Evolutionary conservation across 2,329 filamentous ascomycete genomes (phyloP), one percentile per base, ranked within the genome.

Genomic region (Penicillium fuscoglaucum): DNA sequence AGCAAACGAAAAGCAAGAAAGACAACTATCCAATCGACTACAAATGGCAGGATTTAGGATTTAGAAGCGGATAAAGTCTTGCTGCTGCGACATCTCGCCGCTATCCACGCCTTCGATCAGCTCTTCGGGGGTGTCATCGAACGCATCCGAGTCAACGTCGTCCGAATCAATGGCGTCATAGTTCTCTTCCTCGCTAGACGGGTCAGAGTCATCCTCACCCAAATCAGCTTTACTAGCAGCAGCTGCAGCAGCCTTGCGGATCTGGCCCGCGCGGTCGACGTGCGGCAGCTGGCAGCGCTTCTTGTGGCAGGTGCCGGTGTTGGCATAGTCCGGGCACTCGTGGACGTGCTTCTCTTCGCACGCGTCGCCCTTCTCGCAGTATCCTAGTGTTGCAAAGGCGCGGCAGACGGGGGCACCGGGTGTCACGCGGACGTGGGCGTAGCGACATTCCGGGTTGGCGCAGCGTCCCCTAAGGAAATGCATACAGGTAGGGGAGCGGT

Each of bases 301-400:
- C 73, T 84, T 87, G 73, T 87, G 87, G 84, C 95, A 99, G 62
- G 82, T 81, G 69, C 93, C 93, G 60, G 85, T 91, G 78, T 96
- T 96, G 83, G 91, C 90, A 80, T 96, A 97, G 74, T 96, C 90
- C 62, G 95, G 93, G 76, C 95, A 98, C 76, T 98, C 93, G 77
- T 89, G 89, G 58, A 93, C 89, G 79, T 99, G 95, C 61, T 92
- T 89, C 63, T 95, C 87, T 60, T 85, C 77, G 77, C 95, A 98
- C 55, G 82, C 77, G 56, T 84, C 83, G 60, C 93, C 95, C 73
- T 90, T 90, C 61, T 90, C 87, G 79, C 95, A 98, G 76, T 92
- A 98, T 53, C 95, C 93, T 70, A 93, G 84, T 54, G 87, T 85
- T 29, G 90, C 93, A 80, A 99, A 98, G 21, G 85, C 79, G 67